phyloP scores from a whole-genome alignment of 208 protist species.

The Strigomonas galati region DNA sequence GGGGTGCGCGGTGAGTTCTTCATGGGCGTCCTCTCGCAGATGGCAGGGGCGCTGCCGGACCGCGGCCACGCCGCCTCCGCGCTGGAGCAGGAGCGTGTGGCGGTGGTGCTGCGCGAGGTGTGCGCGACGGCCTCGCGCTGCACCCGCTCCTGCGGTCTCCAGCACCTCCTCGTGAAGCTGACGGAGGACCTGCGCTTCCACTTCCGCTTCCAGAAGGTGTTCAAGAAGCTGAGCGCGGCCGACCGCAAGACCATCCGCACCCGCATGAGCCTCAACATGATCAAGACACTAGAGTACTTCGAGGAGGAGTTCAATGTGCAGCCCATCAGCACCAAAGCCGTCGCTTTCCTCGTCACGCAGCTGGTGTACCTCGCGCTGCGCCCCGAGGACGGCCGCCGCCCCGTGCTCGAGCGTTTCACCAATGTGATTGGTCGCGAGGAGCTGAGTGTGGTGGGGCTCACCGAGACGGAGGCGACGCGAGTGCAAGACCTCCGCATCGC shows the following conservation, averaged over 20 bases:
- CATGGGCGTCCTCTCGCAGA: slow-evolving; percentile 71
- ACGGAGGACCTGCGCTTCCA: slow-evolving; percentile 86
- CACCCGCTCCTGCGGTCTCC: slow-evolving; percentile 61
- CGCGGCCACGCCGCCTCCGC: slow-evolving; percentile 15
- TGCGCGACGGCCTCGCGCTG: slow-evolving; percentile 64
- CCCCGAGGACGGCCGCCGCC: slow-evolving; percentile 32
- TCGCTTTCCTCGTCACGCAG: slow-evolving; percentile 79
- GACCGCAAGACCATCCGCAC: slow-evolving; percentile 79
- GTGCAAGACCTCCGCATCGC: slow-evolving; percentile 79
- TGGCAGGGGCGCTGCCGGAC: slow-evolving; percentile 72
- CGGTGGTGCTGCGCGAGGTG: slow-evolving; percentile 60
- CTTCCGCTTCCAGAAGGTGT: slow-evolving; percentile 75
- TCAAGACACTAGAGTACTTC: slow-evolving; percentile 87
- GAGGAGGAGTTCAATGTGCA: slow-evolving; percentile 67
- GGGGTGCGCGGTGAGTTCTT: slow-evolving; percentile 71
- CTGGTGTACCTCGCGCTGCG: slow-evolving; percentile 72
- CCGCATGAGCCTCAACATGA: slow-evolving; percentile 56
- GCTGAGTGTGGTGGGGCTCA: slow-evolving; percentile 71
- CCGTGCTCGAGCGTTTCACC: slow-evolving; percentile 64
- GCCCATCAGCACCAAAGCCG: slow-evolving; percentile 59
- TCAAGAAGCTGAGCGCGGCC: slow-evolving; percentile 47
- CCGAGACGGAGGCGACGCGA: slow-evolving; percentile 52
- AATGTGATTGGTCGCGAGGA: slow-evolving; percentile 48
- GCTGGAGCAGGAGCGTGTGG: slow-evolving; percentile 49
- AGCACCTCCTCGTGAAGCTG: slow-evolving; percentile 66